A percentile compares a stretch with the other conserved stretches of the same genome.
These are phyloP conservation scores for Neurospora hispaniola DNA, from an alignment of 495 filamentous ascomycete genomes.

Conservation along the genomic window DNA sequence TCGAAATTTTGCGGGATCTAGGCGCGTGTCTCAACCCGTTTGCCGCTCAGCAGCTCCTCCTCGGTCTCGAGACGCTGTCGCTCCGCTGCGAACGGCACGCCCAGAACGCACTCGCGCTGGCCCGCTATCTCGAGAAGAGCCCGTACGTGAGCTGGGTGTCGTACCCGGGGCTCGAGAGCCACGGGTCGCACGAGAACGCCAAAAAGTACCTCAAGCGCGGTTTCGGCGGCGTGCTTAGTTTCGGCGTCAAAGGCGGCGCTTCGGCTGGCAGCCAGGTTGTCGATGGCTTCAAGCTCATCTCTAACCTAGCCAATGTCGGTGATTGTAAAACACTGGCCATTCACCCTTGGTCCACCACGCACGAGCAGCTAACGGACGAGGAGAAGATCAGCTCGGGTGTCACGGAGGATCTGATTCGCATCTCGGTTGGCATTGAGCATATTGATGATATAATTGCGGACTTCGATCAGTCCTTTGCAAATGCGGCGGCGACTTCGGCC, in stretches of 20 bases:
- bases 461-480: slow-evolving; percentile 83
- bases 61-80: slow-evolving; percentile 85
- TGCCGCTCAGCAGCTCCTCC: slow-evolving; percentile 84
- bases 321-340: slow-evolving; percentile 90
- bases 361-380: slow-evolving; percentile 82
- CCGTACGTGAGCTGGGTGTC: slow-evolving; percentile 86
- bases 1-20: slow-evolving; percentile 78
- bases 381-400: slow-evolving; percentile 77
- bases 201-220: slow-evolving; percentile 86
- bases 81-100: slow-evolving; percentile 82
- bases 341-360: slow-evolving; percentile 93
- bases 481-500: slow-evolving; percentile 26
- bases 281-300: slow-evolving; percentile 90
- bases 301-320: slow-evolving; percentile 73
- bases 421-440: slow-evolving; percentile 94
- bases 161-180: slow-evolving; percentile 80
- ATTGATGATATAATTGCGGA: slow-evolving; percentile 97
- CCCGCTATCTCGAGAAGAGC: slow-evolving; percentile 75
- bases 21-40: slow-evolving; percentile 84
- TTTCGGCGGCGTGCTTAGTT: slow-evolving; percentile 84
- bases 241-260: slow-evolving; percentile 85
- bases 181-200: slow-evolving; percentile 66
- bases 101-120: slow-evolving; percentile 70
- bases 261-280: slow-evolving; percentile 76
- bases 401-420: slow-evolving; percentile 87